Conservation (phyloP, 345 rosid species). For the Dipteronia sinensis region DNA sequence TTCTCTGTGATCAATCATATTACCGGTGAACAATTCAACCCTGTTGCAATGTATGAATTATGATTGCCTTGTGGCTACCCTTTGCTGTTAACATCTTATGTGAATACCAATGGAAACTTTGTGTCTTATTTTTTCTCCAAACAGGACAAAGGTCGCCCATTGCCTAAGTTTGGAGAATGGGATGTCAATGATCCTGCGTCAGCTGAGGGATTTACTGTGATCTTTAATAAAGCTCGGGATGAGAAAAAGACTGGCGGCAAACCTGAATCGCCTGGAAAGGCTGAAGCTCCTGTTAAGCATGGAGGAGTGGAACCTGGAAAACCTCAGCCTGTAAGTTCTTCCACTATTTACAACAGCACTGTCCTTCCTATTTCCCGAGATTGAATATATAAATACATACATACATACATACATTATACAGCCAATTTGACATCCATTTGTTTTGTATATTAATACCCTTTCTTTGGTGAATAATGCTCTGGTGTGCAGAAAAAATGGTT, state of each 20-base stretch:
- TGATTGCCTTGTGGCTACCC: not conserved
- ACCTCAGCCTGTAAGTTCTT: constrained; percentile 71
- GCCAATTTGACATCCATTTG: not conserved
- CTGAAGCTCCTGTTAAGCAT: constrained; percentile 49
- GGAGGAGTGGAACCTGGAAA: constrained; percentile 66
- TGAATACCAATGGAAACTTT: constrained; percentile 8
- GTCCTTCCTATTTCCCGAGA: not conserved
- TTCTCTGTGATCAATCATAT: not conserved
- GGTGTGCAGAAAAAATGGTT: constrained; percentile 85
- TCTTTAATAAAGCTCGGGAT: constrained; percentile 91
- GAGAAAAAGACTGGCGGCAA: constrained; percentile 88
- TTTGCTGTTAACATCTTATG: not conserved
- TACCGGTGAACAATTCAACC: not conserved
- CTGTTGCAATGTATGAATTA: not conserved
- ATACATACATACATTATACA: not conserved
- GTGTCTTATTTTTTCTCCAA: constrained; percentile 18
- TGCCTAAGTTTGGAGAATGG: constrained; percentile 99
- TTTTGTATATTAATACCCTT: not conserved
- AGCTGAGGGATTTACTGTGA: constrained; percentile 94
- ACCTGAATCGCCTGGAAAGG: constrained; percentile 69
- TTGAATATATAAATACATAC: not conserved
- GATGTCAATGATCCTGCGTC: constrained; percentile 91
- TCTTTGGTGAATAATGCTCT: constrained; percentile 11
- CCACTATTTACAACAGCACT: not conserved
- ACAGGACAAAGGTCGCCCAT: constrained; percentile 79